Conservation (phyloP, 257 asterid species). For the Echites panduratus region DNA sequence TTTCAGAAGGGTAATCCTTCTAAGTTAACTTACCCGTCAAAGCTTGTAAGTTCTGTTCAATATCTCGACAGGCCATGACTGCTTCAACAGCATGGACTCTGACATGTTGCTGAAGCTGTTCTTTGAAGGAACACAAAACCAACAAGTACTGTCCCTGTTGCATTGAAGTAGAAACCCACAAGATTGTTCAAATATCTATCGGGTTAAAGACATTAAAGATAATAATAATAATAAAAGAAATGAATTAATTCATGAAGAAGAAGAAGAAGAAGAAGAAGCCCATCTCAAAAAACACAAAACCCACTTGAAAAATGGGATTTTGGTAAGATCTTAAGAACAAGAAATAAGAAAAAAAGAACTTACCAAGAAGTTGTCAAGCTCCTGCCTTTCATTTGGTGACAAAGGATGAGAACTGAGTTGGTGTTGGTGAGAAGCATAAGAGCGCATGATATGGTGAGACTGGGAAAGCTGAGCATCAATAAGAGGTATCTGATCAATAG, state of each 20-base stretch:
- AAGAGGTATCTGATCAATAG: constrained; percentile 80
- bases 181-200: neutral
- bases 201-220: neutral
- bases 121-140: constrained; percentile 84
- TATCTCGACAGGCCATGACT: constrained; percentile 97
- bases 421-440: constrained; percentile 54
- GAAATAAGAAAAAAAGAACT: constrained; percentile 7
- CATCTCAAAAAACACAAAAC: neutral
- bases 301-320: neutral
- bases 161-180: constrained; percentile 7
- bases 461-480: constrained; percentile 87
- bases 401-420: constrained; percentile 26
- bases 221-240: too few species aligned
- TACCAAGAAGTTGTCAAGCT: constrained; percentile 89
- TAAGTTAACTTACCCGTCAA: constrained; percentile 55
- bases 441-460: constrained; percentile 56
- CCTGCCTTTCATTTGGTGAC: constrained; percentile 62
- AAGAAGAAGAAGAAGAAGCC: neutral
- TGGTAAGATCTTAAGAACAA: neutral
- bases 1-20: neutral
- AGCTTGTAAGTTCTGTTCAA: constrained; percentile 75
- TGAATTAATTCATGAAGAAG: neutral
- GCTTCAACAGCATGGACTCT: constrained; percentile 98
- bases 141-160: constrained; percentile 80
- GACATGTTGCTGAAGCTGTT: constrained; percentile 96